Percentiles rank a stretch among this genome's conserved stretches.
Evolutionary conservation across 306 rosid species (phyloP).

Genomic region (Cicer judaicum): DNA sequence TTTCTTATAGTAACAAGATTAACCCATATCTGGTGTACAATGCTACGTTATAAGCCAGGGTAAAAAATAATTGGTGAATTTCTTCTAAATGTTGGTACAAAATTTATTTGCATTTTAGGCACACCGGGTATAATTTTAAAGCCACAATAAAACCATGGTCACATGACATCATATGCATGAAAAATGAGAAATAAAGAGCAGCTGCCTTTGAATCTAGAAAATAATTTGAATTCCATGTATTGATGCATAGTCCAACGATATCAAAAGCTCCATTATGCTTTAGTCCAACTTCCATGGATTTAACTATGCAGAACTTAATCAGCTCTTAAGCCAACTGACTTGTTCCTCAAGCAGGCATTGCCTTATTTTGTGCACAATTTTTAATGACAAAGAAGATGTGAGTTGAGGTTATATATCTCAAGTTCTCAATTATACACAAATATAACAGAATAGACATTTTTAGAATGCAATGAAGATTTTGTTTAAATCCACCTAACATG

Average conservation of each 20-base stretch:
- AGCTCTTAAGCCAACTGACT: background rate
- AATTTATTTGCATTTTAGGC: background rate
- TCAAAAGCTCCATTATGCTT: background rate
- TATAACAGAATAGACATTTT: background rate
- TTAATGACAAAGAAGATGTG: background rate
- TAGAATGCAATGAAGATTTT: no score
- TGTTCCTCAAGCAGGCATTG: background rate
- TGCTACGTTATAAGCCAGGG: background rate
- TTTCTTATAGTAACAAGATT: background rate
- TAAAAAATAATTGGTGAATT: background rate
- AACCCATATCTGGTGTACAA: background rate
- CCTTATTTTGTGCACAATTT: constrained; percentile 25
- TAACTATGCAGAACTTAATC: constrained; percentile 1
- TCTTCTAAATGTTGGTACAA: background rate
- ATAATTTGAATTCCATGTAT: constrained; percentile 21
- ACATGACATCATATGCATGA: constrained; percentile 6
- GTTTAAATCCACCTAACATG: no score
- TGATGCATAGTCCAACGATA: constrained; percentile 9
- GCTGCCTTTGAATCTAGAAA: background rate
- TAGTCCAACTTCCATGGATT: background rate
- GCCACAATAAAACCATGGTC: background rate
- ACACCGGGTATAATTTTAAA: background rate
- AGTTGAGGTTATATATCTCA: background rate
- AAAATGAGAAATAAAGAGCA: background rate
- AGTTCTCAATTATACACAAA: background rate